A percentile compares a stretch with the other conserved stretches of the same genome.
Conservation (phyloP, 352 stramenopile species). For the Pythium utonaiense region DNA sequence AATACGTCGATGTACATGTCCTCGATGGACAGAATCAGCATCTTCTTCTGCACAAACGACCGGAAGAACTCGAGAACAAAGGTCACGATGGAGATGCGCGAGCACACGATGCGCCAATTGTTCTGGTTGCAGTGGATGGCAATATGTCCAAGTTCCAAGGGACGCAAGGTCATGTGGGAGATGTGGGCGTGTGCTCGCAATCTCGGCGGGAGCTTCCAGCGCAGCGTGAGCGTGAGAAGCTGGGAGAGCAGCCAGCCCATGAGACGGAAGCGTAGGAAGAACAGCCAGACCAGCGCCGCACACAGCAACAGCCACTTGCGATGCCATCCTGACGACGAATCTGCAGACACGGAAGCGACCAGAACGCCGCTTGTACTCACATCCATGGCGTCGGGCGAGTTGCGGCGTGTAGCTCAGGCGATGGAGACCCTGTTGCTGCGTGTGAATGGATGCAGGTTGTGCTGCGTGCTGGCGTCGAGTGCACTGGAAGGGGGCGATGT, state of each 20-base stretch:
- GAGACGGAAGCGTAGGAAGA: slow-evolving; percentile 54
- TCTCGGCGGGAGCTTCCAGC: slow-evolving; percentile 7
- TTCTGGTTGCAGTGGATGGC: slow-evolving; percentile 28
- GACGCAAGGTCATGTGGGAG: slow-evolving; percentile 40
- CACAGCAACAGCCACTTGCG: slow-evolving; percentile 59
- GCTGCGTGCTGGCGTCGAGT: neutral
- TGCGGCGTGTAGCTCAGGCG: neutral
- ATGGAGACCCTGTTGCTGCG: neutral
- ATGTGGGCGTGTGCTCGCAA: slow-evolving; percentile 32
- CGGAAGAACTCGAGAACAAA: slow-evolving; percentile 63
- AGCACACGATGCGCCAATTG: slow-evolving; percentile 43
- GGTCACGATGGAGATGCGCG: slow-evolving; percentile 42
- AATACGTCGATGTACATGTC: slow-evolving; percentile 36
- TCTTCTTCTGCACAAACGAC: slow-evolving; percentile 73
- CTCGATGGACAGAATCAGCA: slow-evolving; percentile 55
- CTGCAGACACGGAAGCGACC: neutral
- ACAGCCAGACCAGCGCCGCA: slow-evolving; percentile 35
- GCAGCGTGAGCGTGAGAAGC: slow-evolving; percentile 33
- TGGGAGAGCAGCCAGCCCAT: slow-evolving; percentile 51
- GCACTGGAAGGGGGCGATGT: neutral
- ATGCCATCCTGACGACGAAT: slow-evolving; percentile 37
- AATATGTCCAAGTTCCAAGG: slow-evolving; percentile 44
- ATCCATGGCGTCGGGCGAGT: neutral
- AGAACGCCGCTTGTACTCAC: neutral
- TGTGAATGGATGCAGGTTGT: neutral